Conservation (phyloP, 306 rosid species). For the Glycine latifolia region DNA sequence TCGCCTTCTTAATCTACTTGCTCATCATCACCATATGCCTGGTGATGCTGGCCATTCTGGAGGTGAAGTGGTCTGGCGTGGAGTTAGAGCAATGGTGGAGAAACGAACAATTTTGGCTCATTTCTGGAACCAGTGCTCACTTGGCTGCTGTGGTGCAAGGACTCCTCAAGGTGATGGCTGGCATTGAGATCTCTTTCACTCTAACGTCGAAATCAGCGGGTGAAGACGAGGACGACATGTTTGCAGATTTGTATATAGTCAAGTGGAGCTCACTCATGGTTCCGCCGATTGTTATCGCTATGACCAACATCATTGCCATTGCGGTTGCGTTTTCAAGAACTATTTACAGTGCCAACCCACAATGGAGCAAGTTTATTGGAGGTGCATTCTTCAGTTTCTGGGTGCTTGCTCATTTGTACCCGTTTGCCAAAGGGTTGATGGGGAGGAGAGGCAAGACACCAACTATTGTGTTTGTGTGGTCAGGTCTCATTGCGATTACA, state of each 20-base stretch:
- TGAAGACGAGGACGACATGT: not conserved
- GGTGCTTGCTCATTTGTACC: conserved; percentile 4
- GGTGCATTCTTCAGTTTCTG: not conserved
- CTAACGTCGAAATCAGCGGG: not conserved
- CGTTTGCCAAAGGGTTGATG: conserved; percentile 1
- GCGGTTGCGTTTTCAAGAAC: not conserved
- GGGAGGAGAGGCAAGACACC: conserved; percentile 1
- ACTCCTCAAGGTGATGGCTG: not conserved
- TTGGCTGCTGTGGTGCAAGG: not conserved
- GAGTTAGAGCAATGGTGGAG: conserved; percentile 11
- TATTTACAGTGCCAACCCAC: not conserved
- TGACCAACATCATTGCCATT: not conserved
- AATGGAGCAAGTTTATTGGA: conserved; percentile 1
- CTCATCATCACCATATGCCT: not conserved
- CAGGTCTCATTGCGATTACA: not conserved
- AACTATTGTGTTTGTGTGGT: not conserved
- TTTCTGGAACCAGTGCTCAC: conserved; percentile 3
- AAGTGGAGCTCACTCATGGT: conserved; percentile 2
- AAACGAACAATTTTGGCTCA: conserved; percentile 1
- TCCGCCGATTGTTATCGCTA: not conserved
- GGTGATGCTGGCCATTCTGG: not conserved
- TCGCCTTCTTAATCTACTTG: not conserved
- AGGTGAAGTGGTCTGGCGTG: not conserved
- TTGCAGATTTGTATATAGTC: not conserved
- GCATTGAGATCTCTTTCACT: not conserved